A percentile compares a stretch with the other conserved stretches of the same genome.
Evolutionary conservation across 2,329 filamentous ascomycete species (phyloP).

Genomic region (Claviceps pazoutovae): DNA sequence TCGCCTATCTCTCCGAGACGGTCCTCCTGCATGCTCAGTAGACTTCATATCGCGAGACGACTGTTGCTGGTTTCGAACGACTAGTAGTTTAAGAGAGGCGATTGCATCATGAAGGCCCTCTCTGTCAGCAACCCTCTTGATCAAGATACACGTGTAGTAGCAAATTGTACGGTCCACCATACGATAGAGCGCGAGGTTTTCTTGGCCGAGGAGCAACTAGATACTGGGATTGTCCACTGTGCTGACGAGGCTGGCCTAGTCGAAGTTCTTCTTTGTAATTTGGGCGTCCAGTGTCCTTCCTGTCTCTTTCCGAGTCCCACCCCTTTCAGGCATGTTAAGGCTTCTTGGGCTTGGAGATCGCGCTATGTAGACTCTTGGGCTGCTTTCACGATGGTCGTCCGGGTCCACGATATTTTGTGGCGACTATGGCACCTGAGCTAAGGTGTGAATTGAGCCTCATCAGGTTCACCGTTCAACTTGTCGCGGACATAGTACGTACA

Average conservation of each 20-base stretch:
- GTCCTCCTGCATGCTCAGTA: background rate
- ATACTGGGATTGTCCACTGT: background rate
- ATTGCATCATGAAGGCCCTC: background rate
- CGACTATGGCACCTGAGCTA: background rate
- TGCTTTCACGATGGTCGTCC: background rate
- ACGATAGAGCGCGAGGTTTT: background rate
- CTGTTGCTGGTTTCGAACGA: background rate
- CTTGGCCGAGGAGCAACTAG: background rate
- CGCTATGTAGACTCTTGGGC: constrained; percentile 1
- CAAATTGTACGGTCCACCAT: background rate
- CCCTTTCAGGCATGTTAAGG: constrained; percentile 6
- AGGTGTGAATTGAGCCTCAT: background rate
- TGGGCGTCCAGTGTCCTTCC: constrained; percentile 8
- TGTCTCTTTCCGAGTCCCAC: constrained; percentile 5
- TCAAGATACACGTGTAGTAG: background rate
- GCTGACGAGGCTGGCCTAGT: background rate
- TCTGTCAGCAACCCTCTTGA: background rate
- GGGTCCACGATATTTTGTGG: background rate
- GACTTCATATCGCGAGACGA: background rate
- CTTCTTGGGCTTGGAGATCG: constrained; percentile 8
- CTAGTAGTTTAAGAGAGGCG: background rate
- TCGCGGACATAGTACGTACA: background rate
- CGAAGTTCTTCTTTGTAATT: constrained; percentile 9
- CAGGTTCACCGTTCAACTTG: background rate
- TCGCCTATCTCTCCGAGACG: background rate